Evolutionary conservation across 2,329 filamentous ascomycete species (phyloP).

Genomic region (Colletotrichum trifolii): DNA sequence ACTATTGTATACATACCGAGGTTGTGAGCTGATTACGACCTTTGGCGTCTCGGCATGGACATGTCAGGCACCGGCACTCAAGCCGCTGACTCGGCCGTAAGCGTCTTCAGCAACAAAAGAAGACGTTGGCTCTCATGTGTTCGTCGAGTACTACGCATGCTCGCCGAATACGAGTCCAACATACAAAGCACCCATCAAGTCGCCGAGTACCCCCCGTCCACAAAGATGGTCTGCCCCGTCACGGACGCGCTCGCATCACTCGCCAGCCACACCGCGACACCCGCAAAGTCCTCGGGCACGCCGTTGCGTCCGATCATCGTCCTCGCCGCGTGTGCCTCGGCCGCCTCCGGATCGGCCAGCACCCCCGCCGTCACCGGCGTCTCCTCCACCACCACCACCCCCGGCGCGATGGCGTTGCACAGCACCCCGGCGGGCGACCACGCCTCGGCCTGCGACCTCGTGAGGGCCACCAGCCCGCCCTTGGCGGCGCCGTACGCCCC

Average conservation of each 20-base stretch:
- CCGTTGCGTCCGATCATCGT: slow-evolving; percentile 48
- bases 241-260: slow-evolving; percentile 45
- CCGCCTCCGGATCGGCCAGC: slow-evolving; percentile 39
- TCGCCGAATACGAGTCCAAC: not conserved
- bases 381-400: slow-evolving; percentile 42
- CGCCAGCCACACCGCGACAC: slow-evolving; percentile 44
- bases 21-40: too few relatives aligned
- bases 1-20: too few relatives aligned
- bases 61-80: too few relatives aligned
- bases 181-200: slow-evolving; percentile 24
- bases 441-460: slow-evolving; percentile 48
- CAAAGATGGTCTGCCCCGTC: slow-evolving; percentile 48
- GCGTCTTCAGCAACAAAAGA: too few relatives aligned
- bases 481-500: slow-evolving; percentile 48
- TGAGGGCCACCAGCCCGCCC: slow-evolving; percentile 45
- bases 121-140: too few relatives aligned
- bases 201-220: slow-evolving; percentile 49
- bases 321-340: slow-evolving; percentile 40
- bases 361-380: slow-evolving; percentile 42
- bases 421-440: slow-evolving; percentile 48
- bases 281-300: slow-evolving; percentile 45
- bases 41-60: too few relatives aligned
- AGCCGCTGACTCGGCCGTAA: too few relatives aligned
- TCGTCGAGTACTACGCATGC: too few relatives aligned
- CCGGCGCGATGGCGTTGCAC: slow-evolving; percentile 48